These are phyloP conservation scores for Murraya paniculata DNA, from an alignment of 345 rosid genomes.

Conservation along the genomic window DNA sequence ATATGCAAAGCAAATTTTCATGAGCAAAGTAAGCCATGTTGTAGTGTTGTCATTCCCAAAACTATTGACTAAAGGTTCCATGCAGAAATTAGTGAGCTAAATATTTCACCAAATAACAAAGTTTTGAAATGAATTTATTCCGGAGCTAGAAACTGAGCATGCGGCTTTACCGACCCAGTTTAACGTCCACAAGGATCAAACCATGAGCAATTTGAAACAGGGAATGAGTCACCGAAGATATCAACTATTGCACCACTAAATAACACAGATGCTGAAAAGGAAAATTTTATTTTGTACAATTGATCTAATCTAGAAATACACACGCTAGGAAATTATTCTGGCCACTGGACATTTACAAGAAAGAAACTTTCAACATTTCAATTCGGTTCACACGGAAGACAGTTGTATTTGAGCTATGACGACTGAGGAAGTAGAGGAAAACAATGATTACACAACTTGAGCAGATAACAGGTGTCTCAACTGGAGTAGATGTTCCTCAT, in stretches of 20 bases:
- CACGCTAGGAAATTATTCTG: background rate
- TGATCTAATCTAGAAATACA: background rate
- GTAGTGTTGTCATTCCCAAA: background rate
- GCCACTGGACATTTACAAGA: constrained; percentile 10
- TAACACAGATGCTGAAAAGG: background rate
- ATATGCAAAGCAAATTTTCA: background rate
- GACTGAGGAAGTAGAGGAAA: background rate
- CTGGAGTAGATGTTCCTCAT: constrained; percentile 43
- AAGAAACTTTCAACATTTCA: background rate
- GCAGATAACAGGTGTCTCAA: constrained; percentile 33
- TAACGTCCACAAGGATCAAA: background rate
- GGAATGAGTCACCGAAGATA: background rate
- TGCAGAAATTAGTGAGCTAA: background rate
- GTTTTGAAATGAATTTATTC: background rate
- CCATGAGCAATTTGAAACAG: background rate
- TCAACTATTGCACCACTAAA: background rate
- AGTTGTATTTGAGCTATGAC: background rate
- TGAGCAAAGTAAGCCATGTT: background rate
- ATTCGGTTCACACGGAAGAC: background rate
- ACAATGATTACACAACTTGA: constrained; percentile 20
- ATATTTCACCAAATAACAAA: background rate
- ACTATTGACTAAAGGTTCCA: too few relatives aligned
- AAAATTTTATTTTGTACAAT: background rate
- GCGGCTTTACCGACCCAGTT: background rate
- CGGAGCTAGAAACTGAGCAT: background rate